Evolutionary conservation across 176 grass and related monocot genomes (phyloP), one percentile per base, ranked within the genome.

Genomic region (Triticum dicoccoides): DNA sequence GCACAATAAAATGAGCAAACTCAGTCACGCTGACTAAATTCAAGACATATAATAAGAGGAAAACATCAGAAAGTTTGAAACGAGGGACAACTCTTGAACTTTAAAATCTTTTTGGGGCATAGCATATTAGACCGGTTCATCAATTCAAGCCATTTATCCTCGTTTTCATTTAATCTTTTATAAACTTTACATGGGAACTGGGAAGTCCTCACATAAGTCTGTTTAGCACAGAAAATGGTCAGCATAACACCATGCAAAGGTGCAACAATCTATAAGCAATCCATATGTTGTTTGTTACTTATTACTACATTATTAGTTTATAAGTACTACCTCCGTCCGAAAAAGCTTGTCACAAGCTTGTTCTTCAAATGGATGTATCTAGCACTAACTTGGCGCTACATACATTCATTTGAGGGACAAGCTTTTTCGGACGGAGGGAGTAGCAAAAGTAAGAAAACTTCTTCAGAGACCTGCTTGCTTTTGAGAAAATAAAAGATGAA

Each of bases 161-260:
- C 0, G 9, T 42, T 80, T 84, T 51, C 24, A 13, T 77, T 27
- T 42, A 37, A 37, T 76, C 0, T 89, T 45, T 32, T 9, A 10
- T 67, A 85, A 63, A 61, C 0, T 24, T 76, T 85, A 62, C 41
- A 74, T 27, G 39, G 75, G 27, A 69, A 49, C 65, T 47, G 39
- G 67, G 27, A 69, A 49, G 37, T 52, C 65, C 37, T 77, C 29
- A 52, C 20, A 89, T 77, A 64, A 69, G 78, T 15, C 47, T 72
- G 32, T 63, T 76, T 47, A 20, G 5, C 38, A 49, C 13, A 9
- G 61, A 84, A 76, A 65, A 84, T 76, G 18, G 29, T 27, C 61
- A 7, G 70, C 58, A 76, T 65, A 76, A 33, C 27, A 75, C 54
- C 42, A 85, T 67, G 52, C 39, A 85, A 77, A 85, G 61, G 41